Evolutionary conservation across 1,284 basidiomycete species (phyloP).

Genomic region (Cryptococcus sp.): DNA sequence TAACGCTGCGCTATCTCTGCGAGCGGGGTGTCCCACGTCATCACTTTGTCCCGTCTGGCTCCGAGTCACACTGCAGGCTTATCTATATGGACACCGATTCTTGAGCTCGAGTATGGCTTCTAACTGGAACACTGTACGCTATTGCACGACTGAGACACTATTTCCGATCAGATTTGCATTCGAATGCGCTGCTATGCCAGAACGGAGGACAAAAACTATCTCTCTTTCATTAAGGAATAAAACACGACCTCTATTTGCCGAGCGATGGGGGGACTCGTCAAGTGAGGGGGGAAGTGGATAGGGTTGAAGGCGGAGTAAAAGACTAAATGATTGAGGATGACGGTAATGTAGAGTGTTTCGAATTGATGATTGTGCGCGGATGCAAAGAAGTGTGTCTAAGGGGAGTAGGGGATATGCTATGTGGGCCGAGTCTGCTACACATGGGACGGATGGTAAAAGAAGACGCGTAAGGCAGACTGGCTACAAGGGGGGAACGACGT

Average conservation of each 20-base stretch:
- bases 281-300: conserved; percentile 1
- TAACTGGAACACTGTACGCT: too few species aligned
- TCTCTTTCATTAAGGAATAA: conserved; percentile 7
- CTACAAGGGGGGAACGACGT: conserved; percentile 2
- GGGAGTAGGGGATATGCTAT: background rate
- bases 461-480: background rate
- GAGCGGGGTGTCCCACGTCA: too few species aligned
- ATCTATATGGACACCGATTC: too few species aligned
- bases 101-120: background rate
- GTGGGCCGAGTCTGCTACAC: conserved; percentile 8
- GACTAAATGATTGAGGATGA: background rate
- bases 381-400: conserved; percentile 7
- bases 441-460: background rate
- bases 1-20: too few species aligned
- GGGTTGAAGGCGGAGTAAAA: conserved; percentile 6
- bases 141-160: background rate
- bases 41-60: too few species aligned
- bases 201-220: conserved; percentile 9
- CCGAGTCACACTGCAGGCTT: too few species aligned
- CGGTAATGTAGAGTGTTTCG: background rate
- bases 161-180: conserved; percentile 22
- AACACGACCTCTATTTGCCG: conserved; percentile 4
- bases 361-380: background rate
- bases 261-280: conserved; percentile 2
- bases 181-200: conserved; percentile 17